Conservation (phyloP, 1,139 yeast species). For the Saccharomyces hybrid region DNA sequence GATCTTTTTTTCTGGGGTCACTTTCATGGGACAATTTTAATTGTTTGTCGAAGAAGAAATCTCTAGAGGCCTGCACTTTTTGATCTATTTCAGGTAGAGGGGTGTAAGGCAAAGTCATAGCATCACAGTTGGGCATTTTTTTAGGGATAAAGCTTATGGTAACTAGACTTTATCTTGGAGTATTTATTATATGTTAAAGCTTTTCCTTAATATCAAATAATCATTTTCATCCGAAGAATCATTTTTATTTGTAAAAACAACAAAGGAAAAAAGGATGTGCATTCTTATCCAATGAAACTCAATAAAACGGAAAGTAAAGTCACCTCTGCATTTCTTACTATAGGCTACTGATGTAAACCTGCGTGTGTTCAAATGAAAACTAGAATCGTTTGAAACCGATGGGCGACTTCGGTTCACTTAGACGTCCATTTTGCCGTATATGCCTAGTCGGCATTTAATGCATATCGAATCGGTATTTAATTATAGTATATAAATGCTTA, state of each 20-base stretch:
- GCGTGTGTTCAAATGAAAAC: not conserved
- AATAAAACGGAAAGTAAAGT: not conserved
- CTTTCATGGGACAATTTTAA: conserved; percentile 10
- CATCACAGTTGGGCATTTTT: no score
- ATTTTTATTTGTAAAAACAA: not conserved
- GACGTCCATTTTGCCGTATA: not conserved
- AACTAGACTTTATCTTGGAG: no score
- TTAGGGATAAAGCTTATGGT: no score
- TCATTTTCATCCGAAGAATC: no score
- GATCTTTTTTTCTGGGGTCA: conserved; percentile 32
- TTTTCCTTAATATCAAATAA: no score
- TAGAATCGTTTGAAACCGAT: no score
- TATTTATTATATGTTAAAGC: no score
- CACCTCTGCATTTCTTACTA: not conserved
- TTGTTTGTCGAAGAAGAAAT: conserved; percentile 18
- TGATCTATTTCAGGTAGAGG: conserved; percentile 14
- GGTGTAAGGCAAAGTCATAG: no score
- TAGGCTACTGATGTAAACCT: not conserved
- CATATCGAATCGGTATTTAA: not conserved
- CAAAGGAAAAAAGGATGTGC: not conserved
- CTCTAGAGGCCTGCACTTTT: conserved; percentile 12
- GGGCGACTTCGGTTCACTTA: no score
- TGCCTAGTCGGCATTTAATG: not conserved
- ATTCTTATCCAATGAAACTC: not conserved
- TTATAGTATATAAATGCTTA: not conserved